Base-by-base conservation (phyloP, 2,329 filamentous ascomycete genomes). In the Pestalotiopsis sp. region DNA sequence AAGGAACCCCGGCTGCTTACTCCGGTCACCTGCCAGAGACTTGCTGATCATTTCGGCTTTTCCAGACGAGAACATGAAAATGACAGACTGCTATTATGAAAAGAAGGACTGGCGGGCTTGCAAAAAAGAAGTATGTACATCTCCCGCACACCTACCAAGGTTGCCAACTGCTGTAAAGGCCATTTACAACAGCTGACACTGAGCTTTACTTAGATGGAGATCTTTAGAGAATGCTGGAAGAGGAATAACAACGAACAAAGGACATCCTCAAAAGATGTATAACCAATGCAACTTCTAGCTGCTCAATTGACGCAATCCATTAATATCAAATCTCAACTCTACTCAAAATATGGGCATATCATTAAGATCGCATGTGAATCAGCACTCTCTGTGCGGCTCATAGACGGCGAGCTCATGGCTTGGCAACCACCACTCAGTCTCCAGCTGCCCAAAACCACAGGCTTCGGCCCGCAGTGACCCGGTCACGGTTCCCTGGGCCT, bases 71-170 rank as follows among this genome's bases (percentile, higher is more conserved):
- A 97, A 98, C 76, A 83, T 88, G 66, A 94, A 90, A 76, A 88
- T 99, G 90, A 98, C 94, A 44, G 93, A 98, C 79, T 99, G 96
- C 81, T 97, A 97, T 80, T 97, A 89, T 77, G 94, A 95, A 66
- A 97, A 94, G 86, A 97, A 94, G 78, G 96, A 99, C 78, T 99
- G 96, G 95, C 86, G 96, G 73, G 85, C 87, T 68, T 99, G 96
- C 81, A 92, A 92, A 77, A 85, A 89, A 72, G 95, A 98, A 88
- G 95, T 97, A 79, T 83, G 92, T 82, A 67, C 55, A 56, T 44
- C 44, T 13, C 35, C 14, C 39, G 3, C 17, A 5, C n/a, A 13
- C 14, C 14, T 10, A 10, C 26, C n/a, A 9, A 40, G 17, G 13
- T 38, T 38, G 24, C 6, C 10, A 17, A 14, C n/a, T 26, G 14